Evolutionary conservation across 306 rosid genomes (phyloP).

Genomic region (Comarum palustre): DNA sequence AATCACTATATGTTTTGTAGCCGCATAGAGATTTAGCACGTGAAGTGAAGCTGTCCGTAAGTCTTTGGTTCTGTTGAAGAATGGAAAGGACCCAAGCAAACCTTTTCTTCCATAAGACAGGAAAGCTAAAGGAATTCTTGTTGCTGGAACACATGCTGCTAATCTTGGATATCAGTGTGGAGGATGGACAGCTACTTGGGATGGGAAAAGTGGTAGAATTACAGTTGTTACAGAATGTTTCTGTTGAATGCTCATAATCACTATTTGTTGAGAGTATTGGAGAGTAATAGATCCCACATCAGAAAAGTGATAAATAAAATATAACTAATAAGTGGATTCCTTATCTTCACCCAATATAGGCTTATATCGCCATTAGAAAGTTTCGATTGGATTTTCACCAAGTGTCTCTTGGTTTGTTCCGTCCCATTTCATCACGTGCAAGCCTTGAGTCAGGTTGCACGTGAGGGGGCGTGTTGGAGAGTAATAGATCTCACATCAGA

Average conservation of each 20-base stretch:
- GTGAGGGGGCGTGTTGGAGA: too few relatives aligned
- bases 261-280: too few relatives aligned
- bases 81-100: conserved; percentile 57
- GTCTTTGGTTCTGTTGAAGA: conserved; percentile 83
- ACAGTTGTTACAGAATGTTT: conserved; percentile 52
- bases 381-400: too few relatives aligned
- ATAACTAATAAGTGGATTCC: too few relatives aligned
- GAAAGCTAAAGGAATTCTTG: conserved; percentile 66
- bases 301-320: too few relatives aligned
- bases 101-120: conserved; percentile 76
- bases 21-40: conserved; percentile 77
- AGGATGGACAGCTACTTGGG: conserved; percentile 77
- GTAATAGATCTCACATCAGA: too few relatives aligned
- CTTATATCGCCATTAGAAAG: too few relatives aligned
- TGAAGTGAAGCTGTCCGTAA: conserved; percentile 80
- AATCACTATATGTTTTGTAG: conserved; percentile 35
- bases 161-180: conserved; percentile 89
- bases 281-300: too few relatives aligned
- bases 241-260: background rate
- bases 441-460: too few relatives aligned
- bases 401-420: too few relatives aligned
- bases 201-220: conserved; percentile 58
- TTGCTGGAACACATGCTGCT: conserved; percentile 75
- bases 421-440: too few relatives aligned
- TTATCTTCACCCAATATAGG: too few relatives aligned